phyloP scores from a whole-genome alignment of 441 rosid genomes.

The Eutrema salsugineum region DNA sequence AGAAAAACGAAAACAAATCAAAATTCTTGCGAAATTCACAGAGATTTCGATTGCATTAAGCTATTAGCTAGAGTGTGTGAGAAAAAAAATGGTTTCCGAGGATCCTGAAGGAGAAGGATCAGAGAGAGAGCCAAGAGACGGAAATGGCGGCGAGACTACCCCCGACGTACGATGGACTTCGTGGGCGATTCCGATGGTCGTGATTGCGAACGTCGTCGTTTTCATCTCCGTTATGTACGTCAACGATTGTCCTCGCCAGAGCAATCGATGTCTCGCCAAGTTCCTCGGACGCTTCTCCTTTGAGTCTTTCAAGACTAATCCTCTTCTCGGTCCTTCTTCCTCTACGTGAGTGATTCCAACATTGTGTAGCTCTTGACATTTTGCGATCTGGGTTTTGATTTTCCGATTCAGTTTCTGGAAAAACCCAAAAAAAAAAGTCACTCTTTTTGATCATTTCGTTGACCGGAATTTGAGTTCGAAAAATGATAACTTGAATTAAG shows the following conservation, averaged over 20 bases:
- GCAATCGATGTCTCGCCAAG: conserved; percentile 39
- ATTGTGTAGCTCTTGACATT: background rate
- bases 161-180: conserved; percentile 37
- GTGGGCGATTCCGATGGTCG: conserved; percentile 57
- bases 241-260: conserved; percentile 51
- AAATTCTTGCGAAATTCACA: background rate
- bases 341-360: conserved; percentile 35
- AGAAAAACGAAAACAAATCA: background rate
- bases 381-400: conserved; percentile 1
- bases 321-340: conserved; percentile 60
- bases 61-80: background rate
- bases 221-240: conserved; percentile 47
- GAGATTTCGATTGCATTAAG: background rate
- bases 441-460: background rate
- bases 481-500: background rate
- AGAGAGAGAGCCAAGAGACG: conserved; percentile 13
- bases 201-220: conserved; percentile 45
- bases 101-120: conserved; percentile 8
- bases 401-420: background rate
- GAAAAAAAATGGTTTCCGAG: conserved; percentile 7
- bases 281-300: conserved; percentile 58
- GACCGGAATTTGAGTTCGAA: background rate
- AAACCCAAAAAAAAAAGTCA: background rate
- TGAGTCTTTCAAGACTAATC: conserved; percentile 46
- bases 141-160: conserved; percentile 19